Base-by-base conservation (phyloP, 2,329 filamentous ascomycete species). In the Fusarium penzigii region DNA sequence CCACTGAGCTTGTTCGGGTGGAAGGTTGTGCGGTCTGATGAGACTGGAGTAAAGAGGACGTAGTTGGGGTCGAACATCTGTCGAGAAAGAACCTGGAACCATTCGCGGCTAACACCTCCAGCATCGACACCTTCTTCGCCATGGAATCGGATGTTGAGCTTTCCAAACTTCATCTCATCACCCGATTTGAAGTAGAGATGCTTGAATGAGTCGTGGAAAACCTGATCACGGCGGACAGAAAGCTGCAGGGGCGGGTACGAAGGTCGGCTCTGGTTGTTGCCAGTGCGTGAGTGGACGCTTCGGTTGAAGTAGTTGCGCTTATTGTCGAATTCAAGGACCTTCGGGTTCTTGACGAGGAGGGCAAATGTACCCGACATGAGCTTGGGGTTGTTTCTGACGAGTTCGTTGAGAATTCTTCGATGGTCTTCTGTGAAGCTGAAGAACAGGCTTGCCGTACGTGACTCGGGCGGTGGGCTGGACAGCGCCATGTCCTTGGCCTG, bases 1-100 rank as follows among this genome's bases (percentile, higher is more conserved):
- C 86, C 86, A 72, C 93, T 97, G 58, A 95, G 83, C 68, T 91
- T 91, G 73, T 97, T 99, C 14, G 95, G 94, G 72, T 99, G 94
- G 87, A 99, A 99, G 0, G 94, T 99, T 1, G 95, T 99, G 49
- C 93, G 88, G 69, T 99, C 94, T 25, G 94, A 95, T 20, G 94
- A 96, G 25, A 99, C 95, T 2, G 94, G 94, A 46, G 90, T 94
- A 76, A 97, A 99, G 39, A 99, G 80, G 45, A 91, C 94, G 69
- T 97, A 99, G 74, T 97, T 94, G 44, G 94, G 89, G 71, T 99
- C 94, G 75, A 99, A 99, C 94, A 99, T 99, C 68, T 97, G 94
- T 55, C 94, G 85, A 29, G 95, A 88, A 61, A 99, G 88, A 46
- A 96, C 93, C 70, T 97, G 93, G 82, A 99, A 99, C 94, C 95